phyloP scores from a whole-genome alignment of 306 rosid species.

The Corylus americana region DNA sequence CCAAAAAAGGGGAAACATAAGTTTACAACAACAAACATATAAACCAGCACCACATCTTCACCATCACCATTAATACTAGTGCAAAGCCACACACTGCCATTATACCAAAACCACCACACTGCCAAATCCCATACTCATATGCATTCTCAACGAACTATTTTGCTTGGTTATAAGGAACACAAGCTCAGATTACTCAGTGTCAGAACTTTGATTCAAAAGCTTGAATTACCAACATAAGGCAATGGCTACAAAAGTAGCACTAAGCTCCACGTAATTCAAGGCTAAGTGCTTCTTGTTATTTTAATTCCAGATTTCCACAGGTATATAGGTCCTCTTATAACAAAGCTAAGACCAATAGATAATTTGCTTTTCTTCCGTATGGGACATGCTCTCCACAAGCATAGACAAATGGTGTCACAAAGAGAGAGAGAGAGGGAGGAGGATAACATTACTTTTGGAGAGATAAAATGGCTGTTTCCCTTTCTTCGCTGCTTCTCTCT shows the following conservation, averaged over 20 bases:
- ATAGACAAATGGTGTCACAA: background rate
- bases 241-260: background rate
- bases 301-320: background rate
- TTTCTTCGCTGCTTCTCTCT: constrained; percentile 73
- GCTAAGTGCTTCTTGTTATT: background rate
- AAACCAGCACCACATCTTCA: background rate
- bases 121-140: background rate
- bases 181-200: background rate
- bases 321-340: background rate
- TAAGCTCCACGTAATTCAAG: background rate
- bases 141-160: background rate
- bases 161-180: background rate
- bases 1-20: background rate
- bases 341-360: constrained; percentile 6
- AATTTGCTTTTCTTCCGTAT: constrained; percentile 5
- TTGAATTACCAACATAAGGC: background rate
- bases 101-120: background rate
- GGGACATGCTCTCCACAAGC: background rate
- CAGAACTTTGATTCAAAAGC: constrained; percentile 1
- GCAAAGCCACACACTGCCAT: background rate
- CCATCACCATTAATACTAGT: background rate
- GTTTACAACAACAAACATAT: background rate
- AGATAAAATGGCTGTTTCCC: constrained; percentile 75
- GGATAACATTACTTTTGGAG: constrained; percentile 51
- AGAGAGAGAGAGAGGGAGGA: background rate